Base-by-base conservation (phyloP, 495 filamentous ascomycete genomes). In the Xanthoparmelia taractica region DNA sequence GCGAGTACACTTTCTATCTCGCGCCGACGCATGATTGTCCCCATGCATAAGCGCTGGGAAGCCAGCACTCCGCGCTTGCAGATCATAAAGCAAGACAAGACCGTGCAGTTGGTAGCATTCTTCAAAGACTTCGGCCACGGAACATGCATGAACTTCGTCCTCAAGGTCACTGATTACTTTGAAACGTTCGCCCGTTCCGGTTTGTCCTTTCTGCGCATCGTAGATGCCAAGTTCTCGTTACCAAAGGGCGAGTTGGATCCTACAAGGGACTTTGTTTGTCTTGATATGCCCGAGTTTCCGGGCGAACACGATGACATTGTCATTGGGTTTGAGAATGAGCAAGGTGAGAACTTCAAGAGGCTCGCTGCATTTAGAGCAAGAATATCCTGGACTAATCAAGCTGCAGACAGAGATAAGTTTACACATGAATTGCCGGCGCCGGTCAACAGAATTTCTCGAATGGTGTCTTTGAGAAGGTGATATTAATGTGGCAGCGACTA, bases 21-120 rank as follows among this genome's bases (percentile, higher is more conserved):
- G 4, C 88, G 90, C n/a, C 83, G 89, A 50, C 83, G 89, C 63
- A 90, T 88, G 82, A 87, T 94, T 29, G 88, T 93, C n/a, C 90
- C 89, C 1, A 90, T 93, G 57, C 85, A 92, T 74, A 95, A 96
- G 76, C 91, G 89, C 71, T 93, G 90, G 89, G 89, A 93, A 68
- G 87, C 91, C 2, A 82, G 77, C 15, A 75, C 77, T 38, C 87
- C 88, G 17, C 84, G 92, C 20, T 75, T 96, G 29, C 92, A 96
- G 72, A 76, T 96, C 43, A 82, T 96, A 29, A 79, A 83, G 60
- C 86, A 86, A 55, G 86, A 88, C 48, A 88, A 84, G 70, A 79
- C 84, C 36, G 73, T 85, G 4, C 90, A 95, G 68, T 73, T 96
- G 23, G 73, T 93, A 11, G 90, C 85, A 34, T 96, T 94, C 75